phyloP scores from a whole-genome alignment of 345 rosid species.

The Eucalyptus albens region DNA sequence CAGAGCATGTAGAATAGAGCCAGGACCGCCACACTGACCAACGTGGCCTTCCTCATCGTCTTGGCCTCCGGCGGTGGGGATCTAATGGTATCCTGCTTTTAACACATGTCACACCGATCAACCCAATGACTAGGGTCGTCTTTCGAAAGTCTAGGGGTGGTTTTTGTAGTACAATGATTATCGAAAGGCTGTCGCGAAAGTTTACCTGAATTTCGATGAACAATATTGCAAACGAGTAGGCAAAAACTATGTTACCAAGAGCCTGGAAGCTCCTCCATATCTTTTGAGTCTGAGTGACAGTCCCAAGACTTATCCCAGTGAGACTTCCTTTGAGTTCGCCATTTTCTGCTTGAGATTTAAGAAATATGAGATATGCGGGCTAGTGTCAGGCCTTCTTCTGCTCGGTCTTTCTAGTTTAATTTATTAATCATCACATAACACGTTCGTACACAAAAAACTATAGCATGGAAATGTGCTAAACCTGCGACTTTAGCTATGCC shows the following conservation, averaged over 20 bases:
- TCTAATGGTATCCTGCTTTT: slow-evolving; percentile 36
- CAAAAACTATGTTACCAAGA: slow-evolving; percentile 82
- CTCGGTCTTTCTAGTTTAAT: background rate
- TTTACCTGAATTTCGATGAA: slow-evolving; percentile 81
- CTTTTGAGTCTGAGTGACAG: slow-evolving; percentile 45
- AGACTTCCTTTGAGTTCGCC: slow-evolving; percentile 49
- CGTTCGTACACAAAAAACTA: too few species aligned
- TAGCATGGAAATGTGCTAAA: background rate
- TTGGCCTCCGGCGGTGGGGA: slow-evolving; percentile 63
- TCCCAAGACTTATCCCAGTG: slow-evolving; percentile 50
- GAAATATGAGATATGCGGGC: background rate
- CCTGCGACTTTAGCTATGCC: slow-evolving; percentile 65
- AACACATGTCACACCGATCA: background rate
- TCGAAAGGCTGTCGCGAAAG: background rate
- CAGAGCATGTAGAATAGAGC: slow-evolving; percentile 83
- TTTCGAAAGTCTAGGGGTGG: background rate
- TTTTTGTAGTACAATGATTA: too few species aligned
- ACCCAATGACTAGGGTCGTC: too few species aligned
- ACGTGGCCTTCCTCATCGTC: slow-evolving; percentile 79
- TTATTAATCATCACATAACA: background rate
- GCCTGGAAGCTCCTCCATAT: slow-evolving; percentile 83
- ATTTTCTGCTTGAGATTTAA: background rate
- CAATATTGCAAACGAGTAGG: slow-evolving; percentile 48
- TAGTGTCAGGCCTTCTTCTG: background rate
- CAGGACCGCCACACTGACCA: slow-evolving; percentile 50